Conservation (phyloP, 345 rosid species). For the Populus tremula region DNA sequence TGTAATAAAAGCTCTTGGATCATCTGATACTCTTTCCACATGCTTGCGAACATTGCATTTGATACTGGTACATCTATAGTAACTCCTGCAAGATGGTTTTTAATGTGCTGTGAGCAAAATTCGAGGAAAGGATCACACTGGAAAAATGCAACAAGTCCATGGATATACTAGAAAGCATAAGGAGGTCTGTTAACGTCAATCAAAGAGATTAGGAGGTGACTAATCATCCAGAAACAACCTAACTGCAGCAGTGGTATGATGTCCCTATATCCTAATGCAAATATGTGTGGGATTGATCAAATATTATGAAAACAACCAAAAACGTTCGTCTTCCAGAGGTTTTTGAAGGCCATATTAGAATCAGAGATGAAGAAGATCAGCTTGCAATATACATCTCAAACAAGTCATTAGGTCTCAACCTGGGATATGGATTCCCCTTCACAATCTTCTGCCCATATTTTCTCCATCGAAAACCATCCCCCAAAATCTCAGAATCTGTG, state of each 20-base stretch:
- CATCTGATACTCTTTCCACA: conserved; percentile 87
- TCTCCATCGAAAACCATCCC: conserved; percentile 98
- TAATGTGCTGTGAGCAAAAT: conserved; percentile 9
- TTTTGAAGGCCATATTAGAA: background rate
- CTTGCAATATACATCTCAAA: background rate
- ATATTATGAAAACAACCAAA: background rate
- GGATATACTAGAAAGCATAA: background rate
- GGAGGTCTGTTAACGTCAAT: background rate
- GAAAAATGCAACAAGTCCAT: background rate
- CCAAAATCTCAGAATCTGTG: conserved; percentile 62
- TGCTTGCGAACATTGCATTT: conserved; percentile 89
- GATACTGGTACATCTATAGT: conserved; percentile 77
- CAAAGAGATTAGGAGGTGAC: background rate
- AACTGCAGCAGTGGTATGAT: background rate
- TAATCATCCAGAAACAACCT: background rate
- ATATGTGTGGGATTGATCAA: background rate
- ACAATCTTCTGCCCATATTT: conserved; percentile 97
- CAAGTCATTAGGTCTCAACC: conserved; percentile 33
- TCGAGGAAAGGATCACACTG: background rate
- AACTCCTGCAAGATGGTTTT: conserved; percentile 56
- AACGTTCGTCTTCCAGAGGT: background rate
- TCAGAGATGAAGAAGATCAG: background rate
- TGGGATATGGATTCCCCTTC: conserved; percentile 92
- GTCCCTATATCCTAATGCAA: no score
- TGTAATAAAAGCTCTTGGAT: conserved; percentile 80